Evolutionary conservation across 2,329 filamentous ascomycete genomes (phyloP).

Genomic region (Teratosphaeria pseudoeucalypti): DNA sequence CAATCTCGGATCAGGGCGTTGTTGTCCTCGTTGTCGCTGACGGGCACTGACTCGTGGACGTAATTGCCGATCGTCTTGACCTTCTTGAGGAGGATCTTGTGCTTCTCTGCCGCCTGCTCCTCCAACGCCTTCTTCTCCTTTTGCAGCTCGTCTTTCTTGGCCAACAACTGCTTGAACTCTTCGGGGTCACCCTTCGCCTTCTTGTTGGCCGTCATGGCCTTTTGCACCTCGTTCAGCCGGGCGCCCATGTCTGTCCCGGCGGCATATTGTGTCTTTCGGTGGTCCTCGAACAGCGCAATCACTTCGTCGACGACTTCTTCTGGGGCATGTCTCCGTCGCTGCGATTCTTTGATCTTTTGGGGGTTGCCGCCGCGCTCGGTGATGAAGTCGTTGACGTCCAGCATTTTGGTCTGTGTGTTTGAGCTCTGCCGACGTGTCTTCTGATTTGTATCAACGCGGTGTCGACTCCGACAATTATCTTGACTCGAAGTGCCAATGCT

Average conservation of each 20-base stretch:
- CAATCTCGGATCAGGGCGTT: slow-evolving; percentile 69
- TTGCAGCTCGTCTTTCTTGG: slow-evolving; percentile 66
- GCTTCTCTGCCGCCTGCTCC: slow-evolving; percentile 65
- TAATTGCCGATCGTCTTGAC: slow-evolving; percentile 79
- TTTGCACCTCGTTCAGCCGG: slow-evolving; percentile 80
- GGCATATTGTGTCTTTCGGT: slow-evolving; percentile 49
- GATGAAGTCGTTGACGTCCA: slow-evolving; percentile 43
- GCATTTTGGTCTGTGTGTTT: slow-evolving; percentile 18
- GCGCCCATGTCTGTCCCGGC: slow-evolving; percentile 68
- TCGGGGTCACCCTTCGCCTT: slow-evolving; percentile 86
- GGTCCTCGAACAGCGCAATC: slow-evolving; percentile 76
- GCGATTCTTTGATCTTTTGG: slow-evolving; percentile 83
- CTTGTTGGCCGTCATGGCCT: slow-evolving; percentile 84
- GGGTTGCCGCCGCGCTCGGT: slow-evolving; percentile 82
- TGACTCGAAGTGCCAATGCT: background rate
- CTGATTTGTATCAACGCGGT: background rate
- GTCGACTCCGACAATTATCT: background rate
- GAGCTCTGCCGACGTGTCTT: no score
- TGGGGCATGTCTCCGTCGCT: slow-evolving; percentile 68
- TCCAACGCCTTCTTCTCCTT: slow-evolving; percentile 73
- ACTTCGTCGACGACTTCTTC: slow-evolving; percentile 85
- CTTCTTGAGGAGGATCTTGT: slow-evolving; percentile 62
- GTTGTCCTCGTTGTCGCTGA: slow-evolving; percentile 75
- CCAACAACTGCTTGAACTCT: slow-evolving; percentile 66
- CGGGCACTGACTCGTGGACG: slow-evolving; percentile 78